A percentile compares a stretch with the other conserved stretches of the same genome.
Conservation (phyloP, 768 basidiomycete genomes). For the Amanita phalloides region DNA sequence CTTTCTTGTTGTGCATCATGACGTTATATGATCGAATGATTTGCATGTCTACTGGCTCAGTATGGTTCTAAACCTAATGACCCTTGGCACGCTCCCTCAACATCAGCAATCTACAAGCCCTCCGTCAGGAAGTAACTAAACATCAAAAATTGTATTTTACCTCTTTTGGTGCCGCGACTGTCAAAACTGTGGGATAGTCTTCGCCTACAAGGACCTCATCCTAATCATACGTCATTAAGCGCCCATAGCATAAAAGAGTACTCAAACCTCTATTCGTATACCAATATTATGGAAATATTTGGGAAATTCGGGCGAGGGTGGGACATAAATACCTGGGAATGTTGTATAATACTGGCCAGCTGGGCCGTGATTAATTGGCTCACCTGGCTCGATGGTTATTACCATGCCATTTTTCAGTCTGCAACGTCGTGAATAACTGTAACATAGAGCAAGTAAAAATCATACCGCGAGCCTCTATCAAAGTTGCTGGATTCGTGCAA, state of each 20-base stretch:
- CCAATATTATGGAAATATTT: constrained; percentile 85
- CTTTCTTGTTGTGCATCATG: too few species aligned
- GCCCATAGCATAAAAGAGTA: constrained; percentile 1
- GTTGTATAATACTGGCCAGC: not conserved
- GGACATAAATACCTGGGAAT: constrained; percentile 73
- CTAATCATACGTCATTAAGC: constrained; percentile 14
- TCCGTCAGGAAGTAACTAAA: not conserved
- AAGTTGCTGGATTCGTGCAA: constrained; percentile 74
- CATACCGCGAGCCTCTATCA: constrained; percentile 45
- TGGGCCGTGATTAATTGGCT: constrained; percentile 3
- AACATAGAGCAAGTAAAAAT: constrained; percentile 3
- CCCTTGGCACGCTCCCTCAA: constrained; percentile 76
- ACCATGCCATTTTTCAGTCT: constrained; percentile 83
- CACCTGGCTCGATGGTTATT: constrained; percentile 85
- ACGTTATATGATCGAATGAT: not conserved
- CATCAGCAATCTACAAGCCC: constrained; percentile 41
- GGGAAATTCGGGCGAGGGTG: constrained; percentile 68
- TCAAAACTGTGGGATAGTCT: constrained; percentile 51
- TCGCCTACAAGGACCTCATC: constrained; percentile 69
- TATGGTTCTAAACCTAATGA: constrained; percentile 51
- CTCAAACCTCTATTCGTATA: constrained; percentile 75
- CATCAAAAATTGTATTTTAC: constrained; percentile 22
- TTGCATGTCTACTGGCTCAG: constrained; percentile 5
- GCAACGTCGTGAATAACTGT: not conserved
- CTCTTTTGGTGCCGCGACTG: constrained; percentile 76